phyloP scores from a whole-genome alignment of 257 asterid genomes.

The Capsicum chinense region DNA sequence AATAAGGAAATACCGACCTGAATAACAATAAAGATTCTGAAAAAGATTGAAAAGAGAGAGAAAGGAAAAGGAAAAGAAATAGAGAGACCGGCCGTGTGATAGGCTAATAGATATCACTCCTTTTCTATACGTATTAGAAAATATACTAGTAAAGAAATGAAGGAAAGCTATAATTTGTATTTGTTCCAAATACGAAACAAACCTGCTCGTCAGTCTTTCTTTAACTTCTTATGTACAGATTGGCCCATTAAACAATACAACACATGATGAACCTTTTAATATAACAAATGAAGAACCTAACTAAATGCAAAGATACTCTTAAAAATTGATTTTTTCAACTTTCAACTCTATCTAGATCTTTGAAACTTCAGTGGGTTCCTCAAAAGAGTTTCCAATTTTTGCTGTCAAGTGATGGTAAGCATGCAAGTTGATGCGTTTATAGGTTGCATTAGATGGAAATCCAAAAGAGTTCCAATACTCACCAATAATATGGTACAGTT shows the following conservation, averaged over 20 bases:
- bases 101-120: background rate
- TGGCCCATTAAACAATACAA: background rate
- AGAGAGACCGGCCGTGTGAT: background rate
- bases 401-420: conserved; percentile 8
- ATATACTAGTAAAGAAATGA: background rate
- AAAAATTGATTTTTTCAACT: background rate
- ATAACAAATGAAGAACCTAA: background rate
- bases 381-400: conserved; percentile 4
- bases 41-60: background rate
- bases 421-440: background rate
- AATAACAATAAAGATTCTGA: background rate
- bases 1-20: background rate
- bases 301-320: background rate
- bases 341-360: background rate
- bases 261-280: background rate
- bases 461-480: conserved; percentile 5
- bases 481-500: background rate
- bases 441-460: conserved; percentile 7
- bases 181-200: background rate
- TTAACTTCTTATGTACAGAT: background rate
- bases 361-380: conserved; percentile 7
- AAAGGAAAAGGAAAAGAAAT: background rate
- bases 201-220: background rate
- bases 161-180: background rate
- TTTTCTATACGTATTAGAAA: background rate